phyloP scores from a whole-genome alignment of 345 rosid species.

The Brassica incana region DNA sequence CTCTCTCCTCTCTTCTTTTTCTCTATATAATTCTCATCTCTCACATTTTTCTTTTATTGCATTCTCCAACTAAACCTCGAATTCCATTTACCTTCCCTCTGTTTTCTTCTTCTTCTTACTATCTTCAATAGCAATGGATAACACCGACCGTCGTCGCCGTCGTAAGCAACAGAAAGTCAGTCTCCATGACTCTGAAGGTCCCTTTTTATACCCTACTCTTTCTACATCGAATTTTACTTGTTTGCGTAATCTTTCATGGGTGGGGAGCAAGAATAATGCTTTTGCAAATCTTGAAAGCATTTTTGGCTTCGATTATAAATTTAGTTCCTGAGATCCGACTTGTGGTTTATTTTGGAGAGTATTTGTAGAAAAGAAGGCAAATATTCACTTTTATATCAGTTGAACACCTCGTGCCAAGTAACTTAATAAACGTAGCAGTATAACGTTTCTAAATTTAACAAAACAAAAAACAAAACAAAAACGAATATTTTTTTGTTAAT shows the following conservation, averaged over 20 bases:
- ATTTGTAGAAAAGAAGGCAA: not conserved
- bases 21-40: conserved; percentile 28
- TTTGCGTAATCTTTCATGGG: conserved; percentile 1
- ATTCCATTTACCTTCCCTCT: not conserved
- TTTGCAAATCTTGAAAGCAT: conserved; percentile 12
- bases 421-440: not conserved
- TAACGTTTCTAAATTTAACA: not conserved
- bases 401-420: conserved; percentile 4
- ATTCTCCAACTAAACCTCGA: conserved; percentile 14
- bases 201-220: not conserved
- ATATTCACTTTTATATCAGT: conserved; percentile 4
- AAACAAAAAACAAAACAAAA: not conserved
- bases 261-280: not conserved
- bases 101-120: not conserved
- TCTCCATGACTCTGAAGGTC: conserved; percentile 40
- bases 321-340: conserved; percentile 7
- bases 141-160: conserved; percentile 37
- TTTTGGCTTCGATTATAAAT: not conserved
- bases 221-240: not conserved
- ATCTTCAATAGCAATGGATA: conserved; percentile 25
- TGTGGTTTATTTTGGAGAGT: not conserved
- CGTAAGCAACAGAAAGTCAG: conserved; percentile 25
- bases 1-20: conserved; percentile 5
- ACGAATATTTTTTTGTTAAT: not conserved
- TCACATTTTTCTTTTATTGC: conserved; percentile 4